Evolutionary conservation across 108 stramenopile species (phyloP).

Genomic region (Pseudonitzschia delicatissima): DNA sequence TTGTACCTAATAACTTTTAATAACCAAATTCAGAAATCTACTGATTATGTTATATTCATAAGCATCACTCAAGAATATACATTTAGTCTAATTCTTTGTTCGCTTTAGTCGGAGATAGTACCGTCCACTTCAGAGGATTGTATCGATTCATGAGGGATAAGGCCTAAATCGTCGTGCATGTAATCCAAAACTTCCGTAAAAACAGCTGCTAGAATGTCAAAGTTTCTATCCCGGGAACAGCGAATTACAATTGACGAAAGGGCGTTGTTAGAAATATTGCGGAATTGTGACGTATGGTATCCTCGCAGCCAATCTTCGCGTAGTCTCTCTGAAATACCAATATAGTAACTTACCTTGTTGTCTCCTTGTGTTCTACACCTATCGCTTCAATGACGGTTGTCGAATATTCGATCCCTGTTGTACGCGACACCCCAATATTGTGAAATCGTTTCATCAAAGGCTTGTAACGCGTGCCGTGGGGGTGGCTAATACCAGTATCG

Average conservation of each 20-base stretch:
- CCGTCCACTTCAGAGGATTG: neutral
- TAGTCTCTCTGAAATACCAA: too few species aligned
- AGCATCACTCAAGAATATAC: too few species aligned
- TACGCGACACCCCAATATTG: constrained; percentile 56
- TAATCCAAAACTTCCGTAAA: constrained; percentile 75
- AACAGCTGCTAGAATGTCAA: constrained; percentile 83
- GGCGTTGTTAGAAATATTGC: neutral
- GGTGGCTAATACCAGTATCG: constrained; percentile 71
- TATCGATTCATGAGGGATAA: constrained; percentile 19
- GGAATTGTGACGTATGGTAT: neutral
- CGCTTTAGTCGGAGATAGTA: too few species aligned
- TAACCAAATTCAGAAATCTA: too few species aligned
- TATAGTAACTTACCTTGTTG: constrained; percentile 55
- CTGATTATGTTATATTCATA: too few species aligned
- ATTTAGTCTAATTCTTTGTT: too few species aligned
- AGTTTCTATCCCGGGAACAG: too few species aligned
- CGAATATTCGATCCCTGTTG: constrained; percentile 80
- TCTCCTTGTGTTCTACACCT: constrained; percentile 89
- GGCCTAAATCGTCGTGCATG: constrained; percentile 76
- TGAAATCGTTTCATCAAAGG: constrained; percentile 80
- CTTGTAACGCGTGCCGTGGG: constrained; percentile 85
- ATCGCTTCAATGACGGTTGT: constrained; percentile 87
- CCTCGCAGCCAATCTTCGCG: neutral
- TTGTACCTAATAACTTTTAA: too few species aligned
- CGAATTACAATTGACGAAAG: neutral